Evolutionary conservation across 225 moss, liverwort and hornwort species (phyloP), one percentile per base, ranked within the genome.

Genomic region (Pleurozium schreberi): DNA sequence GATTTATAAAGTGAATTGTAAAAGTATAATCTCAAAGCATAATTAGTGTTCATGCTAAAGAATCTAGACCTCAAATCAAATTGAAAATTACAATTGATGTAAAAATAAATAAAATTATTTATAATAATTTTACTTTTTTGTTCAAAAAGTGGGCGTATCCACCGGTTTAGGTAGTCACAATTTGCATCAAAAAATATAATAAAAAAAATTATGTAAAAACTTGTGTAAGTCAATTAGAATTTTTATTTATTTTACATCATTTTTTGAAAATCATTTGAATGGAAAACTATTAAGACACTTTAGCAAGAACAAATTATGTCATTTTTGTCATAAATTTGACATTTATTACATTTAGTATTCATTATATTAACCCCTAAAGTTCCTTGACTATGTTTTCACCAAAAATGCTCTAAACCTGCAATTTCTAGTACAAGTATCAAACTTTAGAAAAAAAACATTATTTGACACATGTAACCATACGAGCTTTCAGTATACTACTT

Each of bases 211-310:
- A 8, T n/a, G 28, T 45, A 71, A 38, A 67, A 4, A 18, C 4
- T 45, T 68, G 4, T 18, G 0, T 5, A 59, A 13, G 21, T 55
- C 2, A n/a, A 34, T 11, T 80, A 20, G 28, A 27, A 27, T 38
- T 5, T 30, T 16, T 38, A 3, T 11, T 21, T 1, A 49, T 17
- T 4, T 7, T 79, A 10, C 0, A 9, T 25, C 25, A 77, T 53
- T 23, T 14, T 3, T 34, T 8, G 1, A 25, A 26, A n/a, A 78
- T 57, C 18, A 27, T 79, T 78, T 27, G n/a, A 79, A 26, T 58
- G 11, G 7, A 58, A 58, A 0, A 10, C 2, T 10, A 23, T 14
- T 25, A 7, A 5, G 6, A 22, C 6, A n/a, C n/a, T n/a, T n/a
- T n/a, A 68, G n/a, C 21, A 68, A 62, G 8, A 30, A 59, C 8